Evolutionary conservation across 805 yeast species (phyloP), one percentile per base, ranked within the genome.

Genomic region (Hanseniaspora valbyensis): DNA sequence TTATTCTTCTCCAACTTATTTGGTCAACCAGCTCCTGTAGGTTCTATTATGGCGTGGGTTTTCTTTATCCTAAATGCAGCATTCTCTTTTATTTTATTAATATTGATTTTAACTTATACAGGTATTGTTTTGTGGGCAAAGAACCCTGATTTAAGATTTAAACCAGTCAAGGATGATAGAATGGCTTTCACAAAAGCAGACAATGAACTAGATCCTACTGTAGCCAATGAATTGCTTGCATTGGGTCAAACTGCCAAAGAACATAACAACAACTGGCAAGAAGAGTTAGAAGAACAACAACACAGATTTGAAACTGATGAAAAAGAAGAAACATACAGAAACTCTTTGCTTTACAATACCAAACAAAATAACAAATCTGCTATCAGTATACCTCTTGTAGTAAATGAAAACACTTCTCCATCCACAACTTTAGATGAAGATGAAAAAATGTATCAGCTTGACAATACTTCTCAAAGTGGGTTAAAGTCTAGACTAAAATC

Each of bases 31-130:
- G 80, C 79, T 19, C 75, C 77, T 8, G 96, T 85, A 12, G 70
- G 80, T 13, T 81, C 95, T 1, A 77, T 89, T 51, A 85, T 89
- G 95, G 96, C 94, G 0, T 83, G 95, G 78, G 73, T 89, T 1
- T 89, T 85, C 67, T 89, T 89, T 64, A 73, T 89, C 52, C 65
- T 89, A 63, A 89, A 89, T 64, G 96, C 96, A 6, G 94, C 90
- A 4, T 88, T 84, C 61, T 78, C 95, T 8, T 72, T 85, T 56
- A 72, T 86, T 48, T 69, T 89, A 57, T 73, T 89, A 63, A 57
- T 88, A 32, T 66, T 81, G 69, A 81, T 85, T 58, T 71, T 88
- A 53, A 78, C 78, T 2, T 80, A 83, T 57, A 74, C 81, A 51
- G 63, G 67, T n/a, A 67, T 79, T 58, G 78, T 84, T 8, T 54